Evolutionary conservation across 1,284 basidiomycete species (phyloP).

Genomic region (Puccinia coronata): DNA sequence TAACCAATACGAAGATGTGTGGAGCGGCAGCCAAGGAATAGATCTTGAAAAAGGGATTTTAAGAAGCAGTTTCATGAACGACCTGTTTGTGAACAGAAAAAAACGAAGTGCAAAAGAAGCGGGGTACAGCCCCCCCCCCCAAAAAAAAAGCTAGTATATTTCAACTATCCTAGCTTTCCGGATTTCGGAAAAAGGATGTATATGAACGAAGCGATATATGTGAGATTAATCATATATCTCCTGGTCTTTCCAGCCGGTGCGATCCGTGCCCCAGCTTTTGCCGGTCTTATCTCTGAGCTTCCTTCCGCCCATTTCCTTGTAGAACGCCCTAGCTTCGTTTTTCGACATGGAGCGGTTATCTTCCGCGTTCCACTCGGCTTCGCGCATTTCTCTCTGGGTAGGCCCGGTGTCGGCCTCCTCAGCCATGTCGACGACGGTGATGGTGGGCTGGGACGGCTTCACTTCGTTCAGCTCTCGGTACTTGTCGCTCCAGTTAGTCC

Average conservation of each 20-base stretch:
- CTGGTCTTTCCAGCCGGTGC: conserved; percentile 27
- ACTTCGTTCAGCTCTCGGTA: conserved; percentile 25
- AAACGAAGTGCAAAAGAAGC: too few relatives aligned
- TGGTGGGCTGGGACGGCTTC: not conserved
- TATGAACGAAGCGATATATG: not conserved
- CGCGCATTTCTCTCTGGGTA: conserved; percentile 1
- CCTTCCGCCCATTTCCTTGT: conserved; percentile 37
- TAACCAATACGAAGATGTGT: too few relatives aligned
- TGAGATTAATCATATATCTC: conserved; percentile 5
- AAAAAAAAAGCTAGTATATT: too few relatives aligned
- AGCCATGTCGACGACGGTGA: not conserved
- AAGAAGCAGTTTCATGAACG: too few relatives aligned
- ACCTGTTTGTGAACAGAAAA: too few relatives aligned
- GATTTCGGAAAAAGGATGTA: not conserved
- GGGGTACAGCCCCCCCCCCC: too few relatives aligned
- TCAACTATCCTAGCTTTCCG: not conserved
- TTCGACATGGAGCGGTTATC: not conserved
- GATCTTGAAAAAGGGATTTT: too few relatives aligned
- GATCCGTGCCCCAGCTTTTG: conserved; percentile 18
- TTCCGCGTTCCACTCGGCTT: not conserved
- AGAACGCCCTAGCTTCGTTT: conserved; percentile 19
- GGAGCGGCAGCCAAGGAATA: too few relatives aligned
- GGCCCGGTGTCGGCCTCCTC: not conserved
- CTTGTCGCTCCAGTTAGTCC: conserved; percentile 8
- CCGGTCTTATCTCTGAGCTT: conserved; percentile 12